A percentile compares a stretch with the other conserved stretches of the same genome.
Conservation (phyloP, 2,329 filamentous ascomycete species). For the Arachnopeziza araneosa region DNA sequence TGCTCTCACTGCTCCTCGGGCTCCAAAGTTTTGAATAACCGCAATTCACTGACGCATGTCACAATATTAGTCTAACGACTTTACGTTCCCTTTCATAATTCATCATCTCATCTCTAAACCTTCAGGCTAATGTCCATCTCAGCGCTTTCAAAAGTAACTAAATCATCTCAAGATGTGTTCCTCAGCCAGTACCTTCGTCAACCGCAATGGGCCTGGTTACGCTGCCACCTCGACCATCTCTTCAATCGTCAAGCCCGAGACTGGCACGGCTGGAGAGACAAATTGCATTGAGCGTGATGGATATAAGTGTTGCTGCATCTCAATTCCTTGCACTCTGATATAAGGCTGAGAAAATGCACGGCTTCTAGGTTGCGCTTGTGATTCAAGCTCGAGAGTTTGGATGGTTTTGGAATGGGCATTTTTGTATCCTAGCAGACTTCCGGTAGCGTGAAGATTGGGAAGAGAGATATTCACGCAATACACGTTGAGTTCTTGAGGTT, state of each 20-base stretch:
- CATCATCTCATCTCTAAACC: too few species aligned
- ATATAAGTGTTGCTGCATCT: slow-evolving; percentile 50
- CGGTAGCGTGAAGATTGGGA: too few species aligned
- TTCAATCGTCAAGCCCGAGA: slow-evolving; percentile 45
- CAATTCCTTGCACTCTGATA: slow-evolving; percentile 46
- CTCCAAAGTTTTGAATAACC: too few species aligned
- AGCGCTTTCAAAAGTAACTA: neutral
- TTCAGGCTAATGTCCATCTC: too few species aligned
- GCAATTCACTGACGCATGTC: too few species aligned
- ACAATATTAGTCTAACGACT: too few species aligned
- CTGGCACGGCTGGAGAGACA: slow-evolving; percentile 37
- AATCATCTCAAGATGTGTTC: neutral
- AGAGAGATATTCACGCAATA: neutral
- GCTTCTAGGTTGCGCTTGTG: too few species aligned
- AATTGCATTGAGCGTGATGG: slow-evolving; percentile 47
- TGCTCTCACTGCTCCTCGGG: too few species aligned
- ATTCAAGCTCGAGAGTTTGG: too few species aligned
- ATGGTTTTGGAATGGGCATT: too few species aligned
- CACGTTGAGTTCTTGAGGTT: neutral
- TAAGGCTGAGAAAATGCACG: slow-evolving; percentile 29
- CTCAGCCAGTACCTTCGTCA: slow-evolving; percentile 23
- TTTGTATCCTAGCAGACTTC: too few species aligned
- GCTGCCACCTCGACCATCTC: slow-evolving; percentile 44
- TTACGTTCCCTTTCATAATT: too few species aligned
- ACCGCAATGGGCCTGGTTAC: slow-evolving; percentile 43